Percentiles rank a stretch among this genome's conserved stretches.
phyloP scores from a whole-genome alignment of 306 rosid species.

The Spatholobus suberectus region DNA sequence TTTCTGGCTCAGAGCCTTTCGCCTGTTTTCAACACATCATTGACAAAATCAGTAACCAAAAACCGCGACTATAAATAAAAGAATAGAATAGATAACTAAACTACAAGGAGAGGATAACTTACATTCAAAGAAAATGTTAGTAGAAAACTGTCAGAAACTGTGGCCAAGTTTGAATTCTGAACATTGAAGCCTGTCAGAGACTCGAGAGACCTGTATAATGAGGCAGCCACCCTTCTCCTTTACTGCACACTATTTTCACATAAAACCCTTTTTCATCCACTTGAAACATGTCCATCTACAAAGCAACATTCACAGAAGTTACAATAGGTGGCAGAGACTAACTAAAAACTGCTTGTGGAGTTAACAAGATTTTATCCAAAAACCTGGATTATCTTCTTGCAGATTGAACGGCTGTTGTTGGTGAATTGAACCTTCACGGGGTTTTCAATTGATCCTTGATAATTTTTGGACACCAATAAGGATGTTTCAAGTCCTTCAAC shows the following conservation, averaged over 20 bases:
- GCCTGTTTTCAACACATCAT: conserved; percentile 52
- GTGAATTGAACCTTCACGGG: conserved; percentile 42
- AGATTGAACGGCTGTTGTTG: conserved; percentile 15
- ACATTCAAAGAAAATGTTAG: conserved; percentile 65
- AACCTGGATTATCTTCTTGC: conserved; percentile 67
- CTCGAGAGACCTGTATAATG: conserved; percentile 75
- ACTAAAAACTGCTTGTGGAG: background rate
- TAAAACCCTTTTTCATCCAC: conserved; percentile 78
- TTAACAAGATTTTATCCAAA: background rate
- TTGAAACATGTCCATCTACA: conserved; percentile 78
- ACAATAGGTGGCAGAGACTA: background rate
- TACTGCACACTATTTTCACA: conserved; percentile 65
- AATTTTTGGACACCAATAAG: conserved; percentile 40
- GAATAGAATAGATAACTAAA: background rate
- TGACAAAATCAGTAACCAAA: background rate
- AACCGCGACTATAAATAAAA: background rate
- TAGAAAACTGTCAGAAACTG: conserved; percentile 53
- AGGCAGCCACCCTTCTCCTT: conserved; percentile 65
- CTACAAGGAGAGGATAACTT: background rate
- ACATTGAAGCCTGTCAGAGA: conserved; percentile 62
- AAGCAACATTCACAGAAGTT: conserved; percentile 7
- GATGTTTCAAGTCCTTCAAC: conserved; percentile 66
- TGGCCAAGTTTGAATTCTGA: conserved; percentile 66
- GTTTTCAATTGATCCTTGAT: conserved; percentile 45
- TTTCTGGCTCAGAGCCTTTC: conserved; percentile 50